Percentiles rank a stretch among this genome's conserved stretches.
phyloP scores from a whole-genome alignment of 202 grass and related monocot genomes.

The Panicum virgatum region DNA sequence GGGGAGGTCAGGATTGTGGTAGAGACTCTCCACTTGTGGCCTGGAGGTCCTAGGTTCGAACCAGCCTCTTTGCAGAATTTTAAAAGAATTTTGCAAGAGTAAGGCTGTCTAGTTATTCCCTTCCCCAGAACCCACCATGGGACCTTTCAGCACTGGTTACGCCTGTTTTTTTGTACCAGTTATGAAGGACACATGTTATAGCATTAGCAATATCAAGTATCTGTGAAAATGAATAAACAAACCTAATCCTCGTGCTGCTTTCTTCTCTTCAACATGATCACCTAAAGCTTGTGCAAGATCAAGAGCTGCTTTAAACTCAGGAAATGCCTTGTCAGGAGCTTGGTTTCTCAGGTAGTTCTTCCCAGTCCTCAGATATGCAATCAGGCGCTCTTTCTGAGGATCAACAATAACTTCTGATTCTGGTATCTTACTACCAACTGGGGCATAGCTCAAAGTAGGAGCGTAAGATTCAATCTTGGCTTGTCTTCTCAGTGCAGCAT shows the following conservation, averaged over 20 bases:
- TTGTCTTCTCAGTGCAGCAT: slow-evolving; percentile 85
- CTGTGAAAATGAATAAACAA: slow-evolving; percentile 16
- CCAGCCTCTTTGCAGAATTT: no score
- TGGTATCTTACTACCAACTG: slow-evolving; percentile 65
- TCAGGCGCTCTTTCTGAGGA: slow-evolving; percentile 73
- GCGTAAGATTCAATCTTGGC: slow-evolving; percentile 96
- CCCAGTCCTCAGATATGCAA: slow-evolving; percentile 73
- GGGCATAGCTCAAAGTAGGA: slow-evolving; percentile 88
- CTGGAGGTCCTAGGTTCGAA: no score
- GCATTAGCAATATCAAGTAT: background rate
- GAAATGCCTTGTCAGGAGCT: slow-evolving; percentile 68
- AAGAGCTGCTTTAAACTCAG: slow-evolving; percentile 82
- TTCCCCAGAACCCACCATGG: no score
- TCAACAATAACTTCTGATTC: slow-evolving; percentile 87
- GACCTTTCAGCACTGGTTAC: no score
- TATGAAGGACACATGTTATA: background rate
- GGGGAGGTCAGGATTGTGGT: background rate
- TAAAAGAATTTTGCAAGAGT: no score
- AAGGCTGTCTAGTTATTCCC: no score
- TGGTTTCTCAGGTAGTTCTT: slow-evolving; percentile 89
- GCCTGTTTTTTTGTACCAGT: no score
- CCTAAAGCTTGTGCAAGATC: slow-evolving; percentile 68
- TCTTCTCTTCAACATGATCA: slow-evolving; percentile 95
- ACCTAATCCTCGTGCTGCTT: slow-evolving; percentile 90
- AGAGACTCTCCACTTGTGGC: no score